A percentile compares a stretch with the other conserved stretches of the same genome.
phyloP scores from a whole-genome alignment of 2,329 filamentous ascomycete species.

The Xylariaceae sp. region DNA sequence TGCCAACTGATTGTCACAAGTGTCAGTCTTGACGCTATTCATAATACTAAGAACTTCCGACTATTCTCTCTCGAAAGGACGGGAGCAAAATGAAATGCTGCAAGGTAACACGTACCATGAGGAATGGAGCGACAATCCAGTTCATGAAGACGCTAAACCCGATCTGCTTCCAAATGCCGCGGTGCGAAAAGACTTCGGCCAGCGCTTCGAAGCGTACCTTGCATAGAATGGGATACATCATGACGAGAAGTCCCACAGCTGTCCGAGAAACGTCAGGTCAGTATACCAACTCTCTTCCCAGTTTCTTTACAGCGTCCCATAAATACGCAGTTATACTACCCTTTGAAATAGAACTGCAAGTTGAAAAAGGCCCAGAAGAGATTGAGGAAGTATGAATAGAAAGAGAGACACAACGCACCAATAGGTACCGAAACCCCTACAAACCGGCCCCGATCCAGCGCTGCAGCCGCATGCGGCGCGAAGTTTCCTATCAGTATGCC shows the following conservation, averaged over 20 bases:
- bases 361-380: neutral
- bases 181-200: slow-evolving; percentile 67
- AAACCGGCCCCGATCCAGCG: slow-evolving; percentile 74
- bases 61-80: neutral
- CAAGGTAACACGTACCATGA: slow-evolving; percentile 67
- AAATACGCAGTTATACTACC: too few species aligned
- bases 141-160: slow-evolving; percentile 78
- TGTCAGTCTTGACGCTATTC: neutral
- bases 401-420: slow-evolving; percentile 25
- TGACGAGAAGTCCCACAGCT: slow-evolving; percentile 82
- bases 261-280: slow-evolving; percentile 8
- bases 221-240: slow-evolving; percentile 95
- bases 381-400: neutral
- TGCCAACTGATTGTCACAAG: slow-evolving; percentile 53
- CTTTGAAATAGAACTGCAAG: too few species aligned
- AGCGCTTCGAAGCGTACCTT: slow-evolving; percentile 82
- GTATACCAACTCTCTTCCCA: neutral
- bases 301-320: neutral
- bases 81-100: neutral
- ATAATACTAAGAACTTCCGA: neutral
- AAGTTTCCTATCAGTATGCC: slow-evolving; percentile 81
- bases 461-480: slow-evolving; percentile 64
- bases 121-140: slow-evolving; percentile 81
- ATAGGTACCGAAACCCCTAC: slow-evolving; percentile 56
- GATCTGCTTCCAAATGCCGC: slow-evolving; percentile 79